These are phyloP conservation scores for Tulasnella sp. DNA, from an alignment of 768 basidiomycete species.

Conservation along the genomic window DNA sequence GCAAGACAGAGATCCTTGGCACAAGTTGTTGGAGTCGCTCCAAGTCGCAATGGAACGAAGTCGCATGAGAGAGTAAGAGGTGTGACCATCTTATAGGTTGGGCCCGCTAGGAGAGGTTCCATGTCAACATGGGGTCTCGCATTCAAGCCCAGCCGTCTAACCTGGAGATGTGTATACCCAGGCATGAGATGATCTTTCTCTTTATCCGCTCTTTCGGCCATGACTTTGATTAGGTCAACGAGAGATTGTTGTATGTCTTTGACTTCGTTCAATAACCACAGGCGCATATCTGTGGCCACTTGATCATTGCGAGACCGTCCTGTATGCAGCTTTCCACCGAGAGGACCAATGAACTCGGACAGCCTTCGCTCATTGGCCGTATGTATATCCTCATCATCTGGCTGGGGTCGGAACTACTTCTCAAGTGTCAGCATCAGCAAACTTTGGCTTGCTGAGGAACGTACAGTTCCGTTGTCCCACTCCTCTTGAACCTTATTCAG, in stretches of 20 bases:
- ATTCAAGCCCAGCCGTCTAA: not conserved
- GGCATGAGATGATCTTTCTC: constrained; percentile 87
- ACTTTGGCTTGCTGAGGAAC: constrained; percentile 19
- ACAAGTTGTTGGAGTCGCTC: constrained; percentile 73
- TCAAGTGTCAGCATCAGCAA: not conserved
- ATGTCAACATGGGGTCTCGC: not conserved
- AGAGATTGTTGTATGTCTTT: constrained; percentile 54
- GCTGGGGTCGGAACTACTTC: constrained; percentile 56
- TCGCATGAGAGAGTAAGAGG: constrained; percentile 87
- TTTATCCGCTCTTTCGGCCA: constrained; percentile 86
- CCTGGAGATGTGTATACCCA: constrained; percentile 97
- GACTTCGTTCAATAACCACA: constrained; percentile 85
- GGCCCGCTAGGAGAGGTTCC: constrained; percentile 51
- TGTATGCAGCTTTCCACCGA: constrained; percentile 94
- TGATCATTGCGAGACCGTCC: constrained; percentile 97
- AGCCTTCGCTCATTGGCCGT: constrained; percentile 95
- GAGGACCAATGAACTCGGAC: constrained; percentile 82
- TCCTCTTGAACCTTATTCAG: constrained; percentile 67
- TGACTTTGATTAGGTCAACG: constrained; percentile 70
- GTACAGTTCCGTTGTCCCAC: constrained; percentile 70
- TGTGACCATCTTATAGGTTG: constrained; percentile 99
- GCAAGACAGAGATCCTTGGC: constrained; percentile 86
- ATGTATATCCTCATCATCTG: constrained; percentile 98
- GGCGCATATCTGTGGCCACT: constrained; percentile 94
- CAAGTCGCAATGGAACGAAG: constrained; percentile 84